Conservation (phyloP, 129 eudicot species). For the Escallonia herrerae region DNA sequence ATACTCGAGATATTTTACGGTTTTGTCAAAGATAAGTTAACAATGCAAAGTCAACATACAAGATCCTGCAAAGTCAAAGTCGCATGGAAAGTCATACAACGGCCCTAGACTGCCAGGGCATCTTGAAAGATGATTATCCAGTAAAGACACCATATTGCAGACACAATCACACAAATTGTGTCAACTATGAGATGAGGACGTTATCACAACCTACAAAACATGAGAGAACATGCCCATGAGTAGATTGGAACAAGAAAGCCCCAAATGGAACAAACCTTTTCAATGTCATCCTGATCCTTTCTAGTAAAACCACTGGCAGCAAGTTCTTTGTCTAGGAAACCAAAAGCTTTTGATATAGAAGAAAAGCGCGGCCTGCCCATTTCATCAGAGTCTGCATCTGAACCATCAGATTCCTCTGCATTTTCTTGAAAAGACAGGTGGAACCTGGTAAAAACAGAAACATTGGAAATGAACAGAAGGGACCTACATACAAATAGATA, state of each 20-base stretch:
- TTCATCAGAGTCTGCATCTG: conserved; percentile 46
- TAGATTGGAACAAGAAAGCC: background rate
- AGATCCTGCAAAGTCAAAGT: no score
- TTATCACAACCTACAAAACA: background rate
- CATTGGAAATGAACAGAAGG: no score
- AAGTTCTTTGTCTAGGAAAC: conserved; percentile 79
- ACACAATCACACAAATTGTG: background rate
- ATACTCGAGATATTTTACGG: no score
- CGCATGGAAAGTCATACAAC: no score
- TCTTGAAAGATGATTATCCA: background rate
- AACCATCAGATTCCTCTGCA: conserved; percentile 41
- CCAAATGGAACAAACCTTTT: conserved; percentile 39
- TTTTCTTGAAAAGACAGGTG: conserved; percentile 51
- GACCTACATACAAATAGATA: no score
- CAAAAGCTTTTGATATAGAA: conserved; percentile 54
- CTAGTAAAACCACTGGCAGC: conserved; percentile 90
- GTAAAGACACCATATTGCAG: background rate
- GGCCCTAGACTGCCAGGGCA: background rate
- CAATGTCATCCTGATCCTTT: conserved; percentile 75
- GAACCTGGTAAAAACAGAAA: conserved; percentile 33
- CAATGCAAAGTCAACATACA: no score
- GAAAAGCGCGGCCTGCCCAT: conserved; percentile 58
- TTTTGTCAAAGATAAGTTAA: no score
- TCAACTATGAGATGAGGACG: background rate
- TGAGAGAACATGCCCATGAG: background rate